These are phyloP conservation scores for Dothiorella sarmentorum DNA, from an alignment of 2,329 filamentous ascomycete genomes.

Conservation along the genomic window DNA sequence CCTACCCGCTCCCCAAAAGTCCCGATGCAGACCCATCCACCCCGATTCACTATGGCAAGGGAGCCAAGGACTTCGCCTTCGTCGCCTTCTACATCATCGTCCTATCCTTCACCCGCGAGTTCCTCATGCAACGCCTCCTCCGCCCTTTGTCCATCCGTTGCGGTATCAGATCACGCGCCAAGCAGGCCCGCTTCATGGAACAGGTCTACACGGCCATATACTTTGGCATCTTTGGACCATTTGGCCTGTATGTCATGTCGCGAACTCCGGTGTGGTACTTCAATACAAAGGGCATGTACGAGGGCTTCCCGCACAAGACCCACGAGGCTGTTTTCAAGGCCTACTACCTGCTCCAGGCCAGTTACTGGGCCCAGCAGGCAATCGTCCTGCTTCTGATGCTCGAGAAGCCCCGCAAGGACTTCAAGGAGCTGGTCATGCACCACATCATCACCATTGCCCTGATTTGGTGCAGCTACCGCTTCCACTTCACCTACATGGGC, in stretches of 20 bases:
- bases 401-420: slow-evolving; percentile 93
- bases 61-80: slow-evolving; percentile 80
- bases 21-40: slow-evolving; percentile 44
- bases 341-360: slow-evolving; percentile 91
- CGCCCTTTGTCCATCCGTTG: slow-evolving; percentile 68
- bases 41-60: slow-evolving; percentile 75
- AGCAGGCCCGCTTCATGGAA: slow-evolving; percentile 92
- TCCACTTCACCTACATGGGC: slow-evolving; percentile 96
- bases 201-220: slow-evolving; percentile 93
- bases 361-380: slow-evolving; percentile 93
- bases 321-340: slow-evolving; percentile 85
- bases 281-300: slow-evolving; percentile 87
- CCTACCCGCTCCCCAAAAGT: slow-evolving; percentile 67
- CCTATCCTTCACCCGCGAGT: slow-evolving; percentile 89
- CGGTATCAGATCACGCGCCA: slow-evolving; percentile 68
- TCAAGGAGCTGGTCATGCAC: slow-evolving; percentile 86
- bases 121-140: slow-evolving; percentile 88
- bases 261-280: slow-evolving; percentile 94
- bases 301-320: slow-evolving; percentile 76
- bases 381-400: slow-evolving; percentile 82
- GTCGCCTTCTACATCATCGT: slow-evolving; percentile 86
- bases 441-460: slow-evolving; percentile 84
- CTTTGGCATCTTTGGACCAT: slow-evolving; percentile 77
- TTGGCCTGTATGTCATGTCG: slow-evolving; percentile 86
- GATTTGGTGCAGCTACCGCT: slow-evolving; percentile 84